Evolutionary conservation across 208 protist genomes (phyloP), one percentile per base, ranked within the genome.

Genomic region (Trichomonas gallinae): DNA sequence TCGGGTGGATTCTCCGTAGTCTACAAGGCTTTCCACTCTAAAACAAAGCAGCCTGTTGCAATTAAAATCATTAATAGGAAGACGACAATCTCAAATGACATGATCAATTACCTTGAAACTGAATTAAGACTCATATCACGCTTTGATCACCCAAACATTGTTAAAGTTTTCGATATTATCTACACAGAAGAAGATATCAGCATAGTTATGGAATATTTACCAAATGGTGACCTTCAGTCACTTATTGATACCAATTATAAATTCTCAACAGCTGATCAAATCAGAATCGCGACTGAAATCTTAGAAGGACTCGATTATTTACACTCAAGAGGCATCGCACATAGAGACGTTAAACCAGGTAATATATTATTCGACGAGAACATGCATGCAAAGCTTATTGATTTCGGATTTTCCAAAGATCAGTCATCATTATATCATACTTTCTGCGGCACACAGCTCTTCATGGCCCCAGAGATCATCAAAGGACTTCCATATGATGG

Each of bases 301-400:
- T 21, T 34, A 8, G 63, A 96, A 31, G 98, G 96, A n/a, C 96
- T 98, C 13, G 96, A 98, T 31, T 98, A 97, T 85, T 98, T 97
- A 46, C 98, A 98, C 72, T 42, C 96, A 21, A 72, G 96, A 44
- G 46, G 51, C 49, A 96, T 98, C 38, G 82, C 97, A 26, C 97
- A 98, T 93, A 97, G 97, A 63, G 97, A 98, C 88, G 96, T 98
- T 36, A 98, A 98, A 96, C 97, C 97, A 34, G 97, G 63, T 34
- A 82, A 82, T 34, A 82, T 82, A 36, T 82, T 82, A 82, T 34
- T 82, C 15, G 63, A 82, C 31, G 15, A 21, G 31, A 82, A 82
- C 31, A 36, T 82, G 15, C 63, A 82, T 26, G 4, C 63, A 34
- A 21, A 82, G 23, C 8, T 82, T n/a, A n/a, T 21, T 34, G 63